phyloP scores from a whole-genome alignment of 306 rosid genomes.

The Notholithocarpus densiflorus region DNA sequence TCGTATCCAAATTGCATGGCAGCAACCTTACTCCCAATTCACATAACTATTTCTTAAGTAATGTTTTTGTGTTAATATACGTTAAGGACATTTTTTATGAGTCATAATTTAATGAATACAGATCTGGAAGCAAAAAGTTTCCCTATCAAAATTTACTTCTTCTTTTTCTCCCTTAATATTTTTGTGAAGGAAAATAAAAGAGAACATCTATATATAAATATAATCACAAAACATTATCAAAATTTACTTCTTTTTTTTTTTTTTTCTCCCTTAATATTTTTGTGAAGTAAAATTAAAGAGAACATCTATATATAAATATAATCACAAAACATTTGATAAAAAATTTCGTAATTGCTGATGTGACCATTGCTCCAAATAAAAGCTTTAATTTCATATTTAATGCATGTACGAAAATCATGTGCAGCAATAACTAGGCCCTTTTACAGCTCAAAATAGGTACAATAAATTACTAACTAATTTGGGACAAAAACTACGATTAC shows the following conservation, averaged over 20 bases:
- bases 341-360: too few relatives aligned
- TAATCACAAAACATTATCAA: too few relatives aligned
- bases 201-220: neutral
- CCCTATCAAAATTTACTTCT: neutral
- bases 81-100: too few relatives aligned
- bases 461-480: neutral
- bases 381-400: constrained; percentile 5
- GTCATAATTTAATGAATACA: neutral
- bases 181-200: constrained; percentile 1
- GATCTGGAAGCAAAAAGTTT: neutral
- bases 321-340: too few relatives aligned
- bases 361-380: too few relatives aligned
- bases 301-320: too few relatives aligned
- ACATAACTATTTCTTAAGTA: too few relatives aligned
- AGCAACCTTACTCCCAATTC: too few relatives aligned
- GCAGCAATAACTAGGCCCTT: constrained; percentile 15
- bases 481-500: too few relatives aligned
- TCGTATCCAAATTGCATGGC: too few relatives aligned
- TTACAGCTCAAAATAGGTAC: constrained; percentile 3
- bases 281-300: constrained; percentile 1
- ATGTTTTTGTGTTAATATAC: too few relatives aligned
- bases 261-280: neutral
- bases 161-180: neutral
- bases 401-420: constrained; percentile 20
- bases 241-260: too few relatives aligned